These are phyloP conservation scores for Russula earlei DNA, from an alignment of 768 basidiomycete species.

Conservation along the genomic window DNA sequence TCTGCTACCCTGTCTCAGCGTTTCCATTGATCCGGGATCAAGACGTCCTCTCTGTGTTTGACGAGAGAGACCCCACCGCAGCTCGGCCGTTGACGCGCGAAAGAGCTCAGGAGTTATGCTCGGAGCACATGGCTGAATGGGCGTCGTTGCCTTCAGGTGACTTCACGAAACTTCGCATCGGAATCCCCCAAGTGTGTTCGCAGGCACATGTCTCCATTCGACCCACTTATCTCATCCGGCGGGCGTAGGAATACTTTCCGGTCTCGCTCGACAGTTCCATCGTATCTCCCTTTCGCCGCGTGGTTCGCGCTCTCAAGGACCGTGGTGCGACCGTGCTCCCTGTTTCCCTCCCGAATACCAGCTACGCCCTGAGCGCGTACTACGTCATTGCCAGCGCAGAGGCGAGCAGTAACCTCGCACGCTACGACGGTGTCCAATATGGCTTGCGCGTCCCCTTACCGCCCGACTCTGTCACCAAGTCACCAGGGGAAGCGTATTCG, in stretches of 20 bases:
- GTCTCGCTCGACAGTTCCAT: slow-evolving; percentile 45
- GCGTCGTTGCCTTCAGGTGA: not conserved
- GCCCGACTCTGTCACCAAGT: slow-evolving; percentile 35
- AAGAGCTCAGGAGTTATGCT: slow-evolving; percentile 25
- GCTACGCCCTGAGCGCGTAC: slow-evolving; percentile 82
- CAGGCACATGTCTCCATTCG: not conserved
- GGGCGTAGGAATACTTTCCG: slow-evolving; percentile 68
- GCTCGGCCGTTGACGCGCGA: slow-evolving; percentile 34
- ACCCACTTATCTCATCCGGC: not conserved
- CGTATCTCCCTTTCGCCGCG: slow-evolving; percentile 34
- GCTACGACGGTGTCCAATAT: slow-evolving; percentile 83
- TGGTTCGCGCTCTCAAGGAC: slow-evolving; percentile 34
- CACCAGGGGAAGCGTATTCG: slow-evolving; percentile 52
- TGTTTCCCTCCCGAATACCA: slow-evolving; percentile 61
- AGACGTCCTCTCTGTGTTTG: slow-evolving; percentile 38
- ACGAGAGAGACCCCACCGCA: slow-evolving; percentile 68
- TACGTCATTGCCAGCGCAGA: slow-evolving; percentile 95
- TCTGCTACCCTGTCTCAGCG: not conserved
- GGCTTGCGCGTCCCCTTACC: slow-evolving; percentile 45
- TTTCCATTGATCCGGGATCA: not conserved
- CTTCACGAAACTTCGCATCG: slow-evolving; percentile 53
- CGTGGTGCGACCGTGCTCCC: slow-evolving; percentile 62
- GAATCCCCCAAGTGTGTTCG: slow-evolving; percentile 58
- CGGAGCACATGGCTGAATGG: slow-evolving; percentile 5
- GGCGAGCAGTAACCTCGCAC: slow-evolving; percentile 83